These are phyloP conservation scores for Eimeria acervulina DNA, from an alignment of 169 alveolate species.

Conservation along the genomic window DNA sequence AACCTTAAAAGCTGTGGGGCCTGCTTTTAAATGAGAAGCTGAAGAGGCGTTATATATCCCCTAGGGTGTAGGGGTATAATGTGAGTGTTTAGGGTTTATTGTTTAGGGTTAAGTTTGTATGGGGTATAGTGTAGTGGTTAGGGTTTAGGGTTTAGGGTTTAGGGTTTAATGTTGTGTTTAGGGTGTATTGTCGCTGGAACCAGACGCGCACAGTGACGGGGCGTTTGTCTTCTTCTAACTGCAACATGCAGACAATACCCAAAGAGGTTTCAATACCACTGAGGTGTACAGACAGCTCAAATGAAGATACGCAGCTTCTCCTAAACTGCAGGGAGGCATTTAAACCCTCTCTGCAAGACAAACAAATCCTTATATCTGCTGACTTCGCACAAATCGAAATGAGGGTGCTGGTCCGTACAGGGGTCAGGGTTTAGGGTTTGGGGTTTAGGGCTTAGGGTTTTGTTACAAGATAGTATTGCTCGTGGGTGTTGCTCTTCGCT, in stretches of 20 bases:
- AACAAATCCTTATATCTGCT: constrained; percentile 68
- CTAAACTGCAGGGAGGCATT: constrained; percentile 81
- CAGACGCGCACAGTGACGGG: constrained; percentile 89
- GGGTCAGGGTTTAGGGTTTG: background rate
- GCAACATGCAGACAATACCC: constrained; percentile 88
- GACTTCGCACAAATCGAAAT: constrained; percentile 82
- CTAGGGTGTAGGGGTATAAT: background rate
- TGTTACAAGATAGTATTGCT: background rate
- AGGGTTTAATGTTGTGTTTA: background rate
- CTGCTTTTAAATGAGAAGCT: too few relatives aligned
- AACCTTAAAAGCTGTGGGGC: background rate
- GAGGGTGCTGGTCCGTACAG: constrained; percentile 67
- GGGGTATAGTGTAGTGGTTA: background rate
- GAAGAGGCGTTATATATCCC: too few relatives aligned
- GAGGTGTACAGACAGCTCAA: background rate
- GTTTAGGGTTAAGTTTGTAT: constrained; percentile 18
- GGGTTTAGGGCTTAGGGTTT: constrained; percentile 31
- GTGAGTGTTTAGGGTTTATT: background rate
- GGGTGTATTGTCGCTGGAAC: constrained; percentile 84
- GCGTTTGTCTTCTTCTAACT: constrained; percentile 87
- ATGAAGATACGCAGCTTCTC: background rate
- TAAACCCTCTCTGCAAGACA: constrained; percentile 11
- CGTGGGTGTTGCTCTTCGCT: background rate
- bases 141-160: constrained; percentile 9
- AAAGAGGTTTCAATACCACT: background rate